Conservation (phyloP, 2,329 filamentous ascomycete species). For the Leptographium galeiforme region DNA sequence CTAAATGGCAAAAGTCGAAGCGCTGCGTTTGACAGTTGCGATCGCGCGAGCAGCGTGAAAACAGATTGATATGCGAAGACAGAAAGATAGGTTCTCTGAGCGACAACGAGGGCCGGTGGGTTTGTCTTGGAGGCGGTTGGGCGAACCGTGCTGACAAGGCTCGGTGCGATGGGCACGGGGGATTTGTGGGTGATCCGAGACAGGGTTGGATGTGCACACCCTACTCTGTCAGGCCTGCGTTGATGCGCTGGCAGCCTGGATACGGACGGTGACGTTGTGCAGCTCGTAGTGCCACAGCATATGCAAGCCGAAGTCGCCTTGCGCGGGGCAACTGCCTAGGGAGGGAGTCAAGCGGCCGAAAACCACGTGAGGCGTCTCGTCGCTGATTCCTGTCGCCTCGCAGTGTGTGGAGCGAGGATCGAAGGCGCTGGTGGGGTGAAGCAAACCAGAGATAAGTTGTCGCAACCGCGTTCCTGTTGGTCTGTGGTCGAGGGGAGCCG, state of each 20-base stretch:
- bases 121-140: background rate
- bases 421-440: background rate
- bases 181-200: constrained; percentile 23
- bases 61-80: background rate
- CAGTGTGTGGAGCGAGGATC: background rate
- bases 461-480: constrained; percentile 15
- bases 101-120: background rate
- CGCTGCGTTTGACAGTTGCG: background rate
- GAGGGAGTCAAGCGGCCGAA: background rate
- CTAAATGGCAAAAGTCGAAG: background rate
- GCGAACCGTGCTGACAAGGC: constrained; percentile 1
- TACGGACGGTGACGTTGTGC: constrained; percentile 36
- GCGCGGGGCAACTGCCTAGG: constrained; percentile 1
- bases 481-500: background rate
- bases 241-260: constrained; percentile 47
- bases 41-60: background rate
- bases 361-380: constrained; percentile 1
- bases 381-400: background rate
- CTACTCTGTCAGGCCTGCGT: constrained; percentile 42
- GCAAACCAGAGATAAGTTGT: background rate
- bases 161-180: background rate
- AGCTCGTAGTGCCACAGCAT: constrained; percentile 42
- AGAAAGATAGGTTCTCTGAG: background rate
- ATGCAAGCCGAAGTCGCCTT: constrained; percentile 40
- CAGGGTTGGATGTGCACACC: constrained; percentile 31